phyloP scores from a whole-genome alignment of 306 rosid genomes.

The Albizia julibrissin region DNA sequence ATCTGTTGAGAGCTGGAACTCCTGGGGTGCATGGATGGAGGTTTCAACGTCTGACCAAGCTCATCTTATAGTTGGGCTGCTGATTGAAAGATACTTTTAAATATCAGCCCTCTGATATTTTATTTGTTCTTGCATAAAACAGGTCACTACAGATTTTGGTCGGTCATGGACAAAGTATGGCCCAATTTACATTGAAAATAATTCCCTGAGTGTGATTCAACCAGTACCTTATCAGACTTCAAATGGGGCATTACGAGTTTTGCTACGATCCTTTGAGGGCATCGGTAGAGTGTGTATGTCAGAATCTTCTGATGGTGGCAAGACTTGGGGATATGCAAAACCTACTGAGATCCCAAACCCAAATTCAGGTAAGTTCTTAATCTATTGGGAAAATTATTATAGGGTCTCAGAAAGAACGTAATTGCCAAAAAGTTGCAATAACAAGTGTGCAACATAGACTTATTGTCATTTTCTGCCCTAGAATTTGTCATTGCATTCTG shows the following conservation, averaged over 20 bases:
- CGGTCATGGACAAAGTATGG: slow-evolving; percentile 84
- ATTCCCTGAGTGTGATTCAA: slow-evolving; percentile 81
- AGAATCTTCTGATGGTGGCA: slow-evolving; percentile 82
- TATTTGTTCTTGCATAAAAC: slow-evolving; percentile 33
- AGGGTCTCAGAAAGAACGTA: too few relatives aligned
- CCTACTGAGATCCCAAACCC: slow-evolving; percentile 89
- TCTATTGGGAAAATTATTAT: background rate
- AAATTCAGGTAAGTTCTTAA: slow-evolving; percentile 69
- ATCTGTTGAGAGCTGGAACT: slow-evolving; percentile 97
- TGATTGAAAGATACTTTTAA: slow-evolving; percentile 24
- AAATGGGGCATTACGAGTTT: slow-evolving; percentile 70
- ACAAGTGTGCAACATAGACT: too few relatives aligned
- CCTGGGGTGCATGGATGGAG: slow-evolving; percentile 99
- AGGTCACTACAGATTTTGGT: slow-evolving; percentile 73
- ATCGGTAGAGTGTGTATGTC: slow-evolving; percentile 71
- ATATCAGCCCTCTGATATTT: slow-evolving; percentile 33
- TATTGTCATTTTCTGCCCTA: too few relatives aligned
- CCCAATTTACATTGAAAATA: slow-evolving; percentile 72
- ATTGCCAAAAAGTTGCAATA: too few relatives aligned
- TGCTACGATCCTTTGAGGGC: slow-evolving; percentile 72
- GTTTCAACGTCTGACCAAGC: slow-evolving; percentile 45
- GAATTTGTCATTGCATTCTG: too few relatives aligned
- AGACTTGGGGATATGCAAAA: slow-evolving; percentile 72
- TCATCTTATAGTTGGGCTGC: slow-evolving; percentile 17
- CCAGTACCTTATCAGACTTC: slow-evolving; percentile 88